Evolutionary conservation across 345 rosid species (phyloP).

Genomic region (Reutealis trisperma): DNA sequence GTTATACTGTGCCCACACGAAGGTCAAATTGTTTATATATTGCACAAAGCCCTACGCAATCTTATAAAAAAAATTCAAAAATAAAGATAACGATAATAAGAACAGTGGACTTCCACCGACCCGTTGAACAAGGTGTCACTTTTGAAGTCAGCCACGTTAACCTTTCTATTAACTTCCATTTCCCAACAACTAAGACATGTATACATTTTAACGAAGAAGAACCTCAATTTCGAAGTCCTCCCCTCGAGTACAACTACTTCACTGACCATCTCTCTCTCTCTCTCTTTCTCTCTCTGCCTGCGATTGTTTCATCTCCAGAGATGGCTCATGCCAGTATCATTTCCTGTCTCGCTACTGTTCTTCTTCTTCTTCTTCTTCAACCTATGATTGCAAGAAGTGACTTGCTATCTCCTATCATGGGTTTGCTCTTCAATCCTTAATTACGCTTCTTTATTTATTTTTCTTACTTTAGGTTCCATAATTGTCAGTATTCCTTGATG

Average conservation of each 20-base stretch:
- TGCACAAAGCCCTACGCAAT: no score
- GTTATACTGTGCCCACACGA: no score
- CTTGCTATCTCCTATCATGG: slow-evolving; percentile 23
- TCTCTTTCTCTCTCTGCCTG: background rate
- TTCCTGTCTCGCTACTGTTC: slow-evolving; percentile 7
- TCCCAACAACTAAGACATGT: background rate
- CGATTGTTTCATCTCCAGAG: background rate
- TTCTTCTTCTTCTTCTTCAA: slow-evolving; percentile 29
- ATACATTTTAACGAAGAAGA: background rate
- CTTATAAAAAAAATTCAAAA: no score
- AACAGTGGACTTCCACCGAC: background rate
- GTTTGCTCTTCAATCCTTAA: slow-evolving; percentile 20
- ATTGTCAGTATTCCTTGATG: background rate
- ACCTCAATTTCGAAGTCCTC: background rate
- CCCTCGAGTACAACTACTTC: background rate
- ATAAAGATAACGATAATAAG: no score
- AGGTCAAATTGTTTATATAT: no score
- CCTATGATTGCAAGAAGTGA: slow-evolving; percentile 20
- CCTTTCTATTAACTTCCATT: background rate
- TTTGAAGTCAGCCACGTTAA: slow-evolving; percentile 6
- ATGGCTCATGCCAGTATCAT: slow-evolving; percentile 26
- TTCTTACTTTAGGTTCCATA: background rate
- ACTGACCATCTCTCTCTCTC: background rate
- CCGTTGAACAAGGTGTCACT: background rate
- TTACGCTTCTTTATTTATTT: background rate